A percentile compares a stretch with the other conserved stretches of the same genome.
Evolutionary conservation across 2,329 filamentous ascomycete genomes (phyloP).

Genomic region (Xylariaceae sp.): DNA sequence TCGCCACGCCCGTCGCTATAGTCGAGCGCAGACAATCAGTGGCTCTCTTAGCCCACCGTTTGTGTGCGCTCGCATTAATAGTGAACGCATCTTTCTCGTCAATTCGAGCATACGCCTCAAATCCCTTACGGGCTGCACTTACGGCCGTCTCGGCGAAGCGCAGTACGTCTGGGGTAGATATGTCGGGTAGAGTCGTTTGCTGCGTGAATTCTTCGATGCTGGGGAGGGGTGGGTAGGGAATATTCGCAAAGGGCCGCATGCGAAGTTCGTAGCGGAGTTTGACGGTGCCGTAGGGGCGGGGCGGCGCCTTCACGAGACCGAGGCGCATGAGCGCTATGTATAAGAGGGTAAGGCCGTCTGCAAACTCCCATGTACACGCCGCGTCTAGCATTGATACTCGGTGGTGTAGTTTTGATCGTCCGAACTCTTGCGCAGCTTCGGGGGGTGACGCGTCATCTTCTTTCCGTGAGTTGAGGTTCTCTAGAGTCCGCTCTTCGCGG

Average conservation of each 20-base stretch:
- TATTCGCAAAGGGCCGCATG: constrained; percentile 73
- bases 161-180: constrained; percentile 38
- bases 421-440: constrained; percentile 39
- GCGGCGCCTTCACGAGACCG: constrained; percentile 44
- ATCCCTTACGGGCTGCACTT: constrained; percentile 46
- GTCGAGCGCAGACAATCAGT: constrained; percentile 62
- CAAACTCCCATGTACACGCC: constrained; percentile 54
- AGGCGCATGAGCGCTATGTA: constrained; percentile 62
- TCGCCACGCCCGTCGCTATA: constrained; percentile 62
- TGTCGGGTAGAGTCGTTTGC: constrained; percentile 38
- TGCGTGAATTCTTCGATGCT: constrained; percentile 54
- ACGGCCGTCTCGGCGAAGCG: constrained; percentile 42
- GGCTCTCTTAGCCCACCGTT: constrained; percentile 54
- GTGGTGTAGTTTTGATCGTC: constrained; percentile 48
- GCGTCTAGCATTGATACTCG: constrained; percentile 60
- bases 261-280: constrained; percentile 71
- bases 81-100: constrained; percentile 49
- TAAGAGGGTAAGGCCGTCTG: constrained; percentile 52
- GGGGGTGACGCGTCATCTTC: constrained; percentile 22
- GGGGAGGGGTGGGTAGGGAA: constrained; percentile 63
- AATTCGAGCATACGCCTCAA: constrained; percentile 52
- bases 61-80: constrained; percentile 44
- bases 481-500: constrained; percentile 9
- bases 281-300: constrained; percentile 61
- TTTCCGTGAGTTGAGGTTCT: constrained; percentile 4